These are phyloP conservation scores for Aspergillus panamensis DNA, from an alignment of 495 filamentous ascomycete genomes.

Conservation along the genomic window DNA sequence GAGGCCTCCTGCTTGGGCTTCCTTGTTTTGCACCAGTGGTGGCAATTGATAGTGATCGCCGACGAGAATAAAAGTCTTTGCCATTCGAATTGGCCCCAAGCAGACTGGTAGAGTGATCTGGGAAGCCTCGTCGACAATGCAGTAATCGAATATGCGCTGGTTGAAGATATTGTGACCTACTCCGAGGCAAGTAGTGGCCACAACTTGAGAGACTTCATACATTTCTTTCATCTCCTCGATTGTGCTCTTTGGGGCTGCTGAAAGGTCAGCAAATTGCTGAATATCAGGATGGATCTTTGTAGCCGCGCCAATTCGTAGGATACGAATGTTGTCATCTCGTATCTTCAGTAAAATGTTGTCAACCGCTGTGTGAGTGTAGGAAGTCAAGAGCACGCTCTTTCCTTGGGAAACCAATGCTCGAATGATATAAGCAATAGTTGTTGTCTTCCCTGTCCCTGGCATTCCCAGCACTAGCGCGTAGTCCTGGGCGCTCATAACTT, in stretches of 20 bases:
- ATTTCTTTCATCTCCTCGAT: slow-evolving; percentile 79
- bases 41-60: slow-evolving; percentile 96
- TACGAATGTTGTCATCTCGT: slow-evolving; percentile 69
- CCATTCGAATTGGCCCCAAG: slow-evolving; percentile 88
- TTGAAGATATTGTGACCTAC: slow-evolving; percentile 85
- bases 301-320: slow-evolving; percentile 75
- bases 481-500: slow-evolving; percentile 91
- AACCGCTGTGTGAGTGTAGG: slow-evolving; percentile 94
- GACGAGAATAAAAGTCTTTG: slow-evolving; percentile 89
- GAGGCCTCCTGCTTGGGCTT: slow-evolving; percentile 78
- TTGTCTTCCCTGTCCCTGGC: slow-evolving; percentile 97
- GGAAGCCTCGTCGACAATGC: slow-evolving; percentile 95
- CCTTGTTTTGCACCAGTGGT: slow-evolving; percentile 88
- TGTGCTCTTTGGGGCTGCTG: slow-evolving; percentile 61
- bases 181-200: slow-evolving; percentile 91
- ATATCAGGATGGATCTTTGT: slow-evolving; percentile 87
- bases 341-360: slow-evolving; percentile 97
- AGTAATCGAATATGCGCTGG: slow-evolving; percentile 91
- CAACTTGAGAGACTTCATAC: slow-evolving; percentile 79
- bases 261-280: slow-evolving; percentile 74
- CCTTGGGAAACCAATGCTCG: slow-evolving; percentile 82
- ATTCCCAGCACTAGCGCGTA: slow-evolving; percentile 95
- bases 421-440: slow-evolving; percentile 96
- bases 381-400: slow-evolving; percentile 89
- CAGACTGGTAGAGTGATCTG: slow-evolving; percentile 96